These are phyloP conservation scores for Inga leiocalycina DNA, from an alignment of 306 rosid genomes.

Conservation along the genomic window DNA sequence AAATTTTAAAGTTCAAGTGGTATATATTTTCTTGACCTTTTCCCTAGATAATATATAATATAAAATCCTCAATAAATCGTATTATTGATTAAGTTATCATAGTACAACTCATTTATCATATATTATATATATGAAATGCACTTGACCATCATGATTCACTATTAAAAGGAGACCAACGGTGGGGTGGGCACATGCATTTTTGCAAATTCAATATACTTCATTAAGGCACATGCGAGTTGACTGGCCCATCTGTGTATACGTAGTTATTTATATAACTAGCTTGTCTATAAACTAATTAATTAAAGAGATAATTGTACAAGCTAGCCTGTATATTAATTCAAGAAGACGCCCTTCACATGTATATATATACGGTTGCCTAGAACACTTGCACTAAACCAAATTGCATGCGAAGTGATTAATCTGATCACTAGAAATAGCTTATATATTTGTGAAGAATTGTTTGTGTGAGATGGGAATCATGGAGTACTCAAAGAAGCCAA, in stretches of 20 bases:
- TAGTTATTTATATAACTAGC: too few relatives aligned
- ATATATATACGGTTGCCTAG: background rate
- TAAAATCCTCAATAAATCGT: too few relatives aligned
- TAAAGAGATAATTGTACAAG: background rate
- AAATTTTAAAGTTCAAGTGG: too few relatives aligned
- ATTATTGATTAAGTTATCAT: too few relatives aligned
- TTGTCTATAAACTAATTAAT: background rate
- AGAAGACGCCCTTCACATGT: background rate
- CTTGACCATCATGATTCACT: background rate
- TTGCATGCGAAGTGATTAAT: background rate
- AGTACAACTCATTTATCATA: too few relatives aligned
- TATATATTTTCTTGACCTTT: too few relatives aligned
- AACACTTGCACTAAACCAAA: background rate
- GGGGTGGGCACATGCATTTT: background rate
- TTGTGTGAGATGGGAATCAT: constrained; percentile 7
- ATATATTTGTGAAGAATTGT: background rate
- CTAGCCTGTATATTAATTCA: background rate
- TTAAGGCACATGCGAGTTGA: background rate
- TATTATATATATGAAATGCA: background rate
- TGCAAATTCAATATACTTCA: background rate
- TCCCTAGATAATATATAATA: too few relatives aligned
- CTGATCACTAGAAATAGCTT: background rate
- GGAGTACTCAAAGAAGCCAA: constrained; percentile 44
- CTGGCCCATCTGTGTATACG: background rate
- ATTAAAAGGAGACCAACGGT: background rate